phyloP scores from a whole-genome alignment of 495 filamentous ascomycete species.

The Achaetomiella virescens region DNA sequence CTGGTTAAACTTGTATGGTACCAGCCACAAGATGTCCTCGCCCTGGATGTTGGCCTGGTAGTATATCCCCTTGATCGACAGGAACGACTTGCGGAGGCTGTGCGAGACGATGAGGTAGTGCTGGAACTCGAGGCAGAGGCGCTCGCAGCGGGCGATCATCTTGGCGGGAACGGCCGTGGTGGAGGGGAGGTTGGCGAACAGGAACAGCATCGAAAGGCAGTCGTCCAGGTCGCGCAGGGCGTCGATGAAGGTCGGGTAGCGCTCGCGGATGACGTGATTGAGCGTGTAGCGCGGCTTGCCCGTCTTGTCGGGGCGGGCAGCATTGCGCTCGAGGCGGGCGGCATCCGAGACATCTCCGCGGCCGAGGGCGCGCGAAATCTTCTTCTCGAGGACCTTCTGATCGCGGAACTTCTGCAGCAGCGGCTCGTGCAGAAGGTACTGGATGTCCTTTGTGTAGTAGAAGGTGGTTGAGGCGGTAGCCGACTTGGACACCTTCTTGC shows the following conservation, averaged over 20 bases:
- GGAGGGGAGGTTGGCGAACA: constrained; percentile 94
- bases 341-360: constrained; percentile 87
- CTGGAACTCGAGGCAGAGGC: constrained; percentile 87
- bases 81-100: constrained; percentile 87
- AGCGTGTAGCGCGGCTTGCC: constrained; percentile 79
- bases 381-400: constrained; percentile 92
- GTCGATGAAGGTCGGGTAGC: constrained; percentile 95
- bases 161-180: constrained; percentile 80
- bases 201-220: constrained; percentile 91
- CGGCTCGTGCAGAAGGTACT: constrained; percentile 95
- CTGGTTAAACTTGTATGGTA: constrained; percentile 96
- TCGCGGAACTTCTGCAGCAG: constrained; percentile 94
- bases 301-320: constrained; percentile 71
- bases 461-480: constrained; percentile 88
- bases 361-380: constrained; percentile 85
- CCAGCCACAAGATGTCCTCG: constrained; percentile 96
- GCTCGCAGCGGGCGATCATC: constrained; percentile 87
- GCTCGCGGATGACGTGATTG: constrained; percentile 94
- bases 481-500: constrained; percentile 92
- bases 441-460: constrained; percentile 98
- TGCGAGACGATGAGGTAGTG: constrained; percentile 92
- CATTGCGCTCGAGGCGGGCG: constrained; percentile 52
- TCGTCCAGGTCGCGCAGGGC: constrained; percentile 93
- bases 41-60: constrained; percentile 98
- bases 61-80: constrained; percentile 98